Evolutionary conservation across 148 eudicot genomes (phyloP), one percentile per base, ranked within the genome.

Genomic region (Spergularia bocconei): DNA sequence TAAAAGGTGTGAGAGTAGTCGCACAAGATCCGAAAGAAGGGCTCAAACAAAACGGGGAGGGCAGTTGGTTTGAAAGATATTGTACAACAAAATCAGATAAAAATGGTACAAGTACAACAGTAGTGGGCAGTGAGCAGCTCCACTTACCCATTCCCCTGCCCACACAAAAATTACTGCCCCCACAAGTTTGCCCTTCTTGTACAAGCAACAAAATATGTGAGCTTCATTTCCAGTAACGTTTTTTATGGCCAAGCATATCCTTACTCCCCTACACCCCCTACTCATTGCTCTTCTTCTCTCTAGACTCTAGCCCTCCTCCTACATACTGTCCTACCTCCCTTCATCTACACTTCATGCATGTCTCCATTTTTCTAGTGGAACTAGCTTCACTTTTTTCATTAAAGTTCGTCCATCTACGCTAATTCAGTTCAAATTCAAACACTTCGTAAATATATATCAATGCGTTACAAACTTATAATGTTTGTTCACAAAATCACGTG

Each of bases 311-410:
- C 48, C 50, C 2, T 29, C 48, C 56, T 65, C 51, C 14, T 39
- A 72, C 4, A 61, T n/a, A n/a, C 36, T 29, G 36, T 29, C 36
- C 36, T 29, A 29, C 36, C 36, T 63, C 53, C 67, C 76, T 51
- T 73, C 76, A 29, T 74, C 65, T 67, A 66, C 69, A 74, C 78
- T 75, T 55, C 65, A 66, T 75, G 78, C 65, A 66, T 75, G 78
- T 19, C 70, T 55, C 70, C 54, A 39, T 47, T 19, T 66, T 17
- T 66, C 8, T 2, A 12, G 36, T 29, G 36, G 36, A 29, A 29
- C 36, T 29, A 29, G 36, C 36, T 29, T 29, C 36, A 4, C 36
- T 29, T 29, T 29, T 29, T 39, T 39, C 44, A 6, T 16, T 57
- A 57, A 19, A n/a, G 5, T 57, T 17, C 14, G 17, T 56, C 2